Evolutionary conservation across 306 rosid genomes (phyloP).

Genomic region (Cercis canadensis): DNA sequence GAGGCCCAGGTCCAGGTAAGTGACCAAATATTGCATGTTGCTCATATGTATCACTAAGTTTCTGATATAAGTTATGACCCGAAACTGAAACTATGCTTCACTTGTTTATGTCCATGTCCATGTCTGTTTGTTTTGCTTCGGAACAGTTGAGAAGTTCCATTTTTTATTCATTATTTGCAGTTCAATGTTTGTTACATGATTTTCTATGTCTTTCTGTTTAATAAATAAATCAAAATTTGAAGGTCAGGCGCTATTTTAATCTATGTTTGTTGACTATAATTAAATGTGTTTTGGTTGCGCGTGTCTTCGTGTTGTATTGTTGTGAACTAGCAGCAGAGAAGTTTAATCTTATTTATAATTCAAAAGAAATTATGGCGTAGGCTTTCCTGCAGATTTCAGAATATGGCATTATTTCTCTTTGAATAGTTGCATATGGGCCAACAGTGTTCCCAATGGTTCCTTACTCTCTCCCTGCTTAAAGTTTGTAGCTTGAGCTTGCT

Average conservation of each 20-base stretch:
- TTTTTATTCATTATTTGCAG: background rate
- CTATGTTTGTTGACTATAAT: constrained; percentile 1
- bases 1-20: constrained; percentile 72
- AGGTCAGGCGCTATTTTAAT: background rate
- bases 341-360: too few species aligned
- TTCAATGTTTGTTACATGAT: background rate
- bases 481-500: constrained; percentile 9
- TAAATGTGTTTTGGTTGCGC: background rate
- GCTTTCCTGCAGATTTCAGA: too few species aligned
- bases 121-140: constrained; percentile 25
- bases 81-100: too few species aligned
- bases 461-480: constrained; percentile 5
- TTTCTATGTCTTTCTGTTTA: background rate
- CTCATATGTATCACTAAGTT: background rate
- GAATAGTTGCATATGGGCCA: background rate
- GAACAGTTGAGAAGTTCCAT: background rate
- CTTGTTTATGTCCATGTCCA: background rate
- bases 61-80: background rate
- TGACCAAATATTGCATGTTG: background rate
- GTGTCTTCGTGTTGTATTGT: too few species aligned
- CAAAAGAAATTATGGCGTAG: too few species aligned
- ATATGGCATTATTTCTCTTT: too few species aligned
- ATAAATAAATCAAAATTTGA: constrained; percentile 1
- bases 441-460: background rate
- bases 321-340: too few species aligned